Evolutionary conservation across 2,329 filamentous ascomycete genomes (phyloP).

Genomic region (Ascochyta koolunga): DNA sequence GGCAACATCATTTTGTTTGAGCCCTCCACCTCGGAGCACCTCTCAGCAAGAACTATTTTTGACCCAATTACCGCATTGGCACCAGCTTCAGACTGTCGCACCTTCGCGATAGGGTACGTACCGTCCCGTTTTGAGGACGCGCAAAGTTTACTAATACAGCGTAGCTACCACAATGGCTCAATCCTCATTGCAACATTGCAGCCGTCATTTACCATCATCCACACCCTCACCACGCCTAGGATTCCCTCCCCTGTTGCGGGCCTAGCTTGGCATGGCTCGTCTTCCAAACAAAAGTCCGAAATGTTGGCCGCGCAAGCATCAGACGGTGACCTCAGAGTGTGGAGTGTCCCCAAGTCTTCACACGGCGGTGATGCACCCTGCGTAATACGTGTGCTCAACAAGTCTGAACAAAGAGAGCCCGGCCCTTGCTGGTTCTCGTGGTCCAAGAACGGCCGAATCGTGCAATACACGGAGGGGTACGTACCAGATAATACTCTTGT

Average conservation of each 20-base stretch:
- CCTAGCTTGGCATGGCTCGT: slow-evolving; percentile 94
- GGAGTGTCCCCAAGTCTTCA: slow-evolving; percentile 89
- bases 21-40: slow-evolving; percentile 88
- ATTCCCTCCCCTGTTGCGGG: slow-evolving; percentile 86
- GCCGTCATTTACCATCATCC: slow-evolving; percentile 90
- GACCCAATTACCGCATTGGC: slow-evolving; percentile 94
- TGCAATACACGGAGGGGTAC: slow-evolving; percentile 90
- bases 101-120: slow-evolving; percentile 90
- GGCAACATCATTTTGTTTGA: slow-evolving; percentile 96
- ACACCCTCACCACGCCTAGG: slow-evolving; percentile 85
- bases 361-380: slow-evolving; percentile 75
- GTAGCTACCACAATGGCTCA: slow-evolving; percentile 91
- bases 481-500: slow-evolving; percentile 48
- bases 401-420: slow-evolving; percentile 72
- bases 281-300: slow-evolving; percentile 92
- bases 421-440: slow-evolving; percentile 96
- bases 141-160: slow-evolving; percentile 23
- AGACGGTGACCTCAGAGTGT: slow-evolving; percentile 91
- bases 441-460: slow-evolving; percentile 96
- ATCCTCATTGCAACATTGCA: slow-evolving; percentile 88
- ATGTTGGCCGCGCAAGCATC: slow-evolving; percentile 94
- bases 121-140: not conserved
- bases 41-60: slow-evolving; percentile 89
- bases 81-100: slow-evolving; percentile 86
- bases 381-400: slow-evolving; percentile 84